Evolutionary conservation across 2,329 filamentous ascomycete species (phyloP), one percentile per base, ranked within the genome.

Genomic region (Verticillium isaacii): DNA sequence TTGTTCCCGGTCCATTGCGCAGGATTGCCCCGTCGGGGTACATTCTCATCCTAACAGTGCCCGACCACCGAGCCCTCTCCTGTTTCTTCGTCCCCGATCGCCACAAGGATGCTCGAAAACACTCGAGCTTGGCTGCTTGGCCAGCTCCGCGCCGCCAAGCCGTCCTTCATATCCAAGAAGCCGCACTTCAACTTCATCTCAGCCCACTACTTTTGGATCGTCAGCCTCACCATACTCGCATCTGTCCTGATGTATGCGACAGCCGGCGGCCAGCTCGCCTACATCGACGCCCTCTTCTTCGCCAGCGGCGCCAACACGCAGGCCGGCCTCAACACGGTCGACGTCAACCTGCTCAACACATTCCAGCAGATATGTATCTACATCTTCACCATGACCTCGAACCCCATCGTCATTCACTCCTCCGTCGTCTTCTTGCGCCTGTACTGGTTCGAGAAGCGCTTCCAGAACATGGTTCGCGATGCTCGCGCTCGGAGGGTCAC

Each of bases 371-470:
- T 91, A 52, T 82, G 90, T 58, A 77, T 96, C 32, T 93, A 89
- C 68, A 69, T 93, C 7, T 81, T 91, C 50, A 80, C 89, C 4
- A 88, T 92, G 81, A 68, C 92, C 14, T 87, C 89, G 32, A 96
- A 92, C 58, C 93, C 93, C 0, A 95, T 97, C 64, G 88, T 90
- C 56, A 89, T 97, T 68, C 88, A 96, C 71, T 86, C 90, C 2
- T 90, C 86, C 55, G 92, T 99, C 55, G 95, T 99, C 8, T 94
- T 97, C 68, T 83, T 98, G 15, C 90, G 95, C 32, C 81, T 99
- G 1, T 97, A 97, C 76, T 99, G 94, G 94, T 99, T 99, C 72
- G 93, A 99, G 76, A 97, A 96, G 75, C 87, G 93, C 8, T 98
- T 99, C 72, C 90, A 96, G 72, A 84, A 91, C 68, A 85, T 97